Conservation (phyloP, 2,329 filamentous ascomycete genomes). For the Paecilomyces sp. region DNA sequence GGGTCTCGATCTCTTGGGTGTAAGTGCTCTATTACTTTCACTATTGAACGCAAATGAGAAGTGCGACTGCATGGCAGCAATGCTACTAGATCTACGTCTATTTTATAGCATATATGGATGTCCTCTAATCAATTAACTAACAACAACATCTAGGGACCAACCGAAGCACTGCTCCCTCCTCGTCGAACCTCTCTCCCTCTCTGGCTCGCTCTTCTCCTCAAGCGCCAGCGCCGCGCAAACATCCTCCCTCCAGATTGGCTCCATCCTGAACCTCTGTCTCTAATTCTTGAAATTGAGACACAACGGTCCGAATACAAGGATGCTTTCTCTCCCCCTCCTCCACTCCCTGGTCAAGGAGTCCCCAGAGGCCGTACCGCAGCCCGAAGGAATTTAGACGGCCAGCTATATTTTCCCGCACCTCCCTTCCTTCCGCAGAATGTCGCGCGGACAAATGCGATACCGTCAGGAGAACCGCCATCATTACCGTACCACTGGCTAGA, state of each 20-base stretch:
- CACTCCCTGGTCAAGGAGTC: conserved; percentile 46
- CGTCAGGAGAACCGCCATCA: conserved; percentile 18
- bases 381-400: conserved; percentile 31
- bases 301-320: conserved; percentile 53
- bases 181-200: conserved; percentile 73
- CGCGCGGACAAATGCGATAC: conserved; percentile 51
- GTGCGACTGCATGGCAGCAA: neutral
- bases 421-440: conserved; percentile 76
- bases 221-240: conserved; percentile 88
- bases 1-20: conserved; percentile 73
- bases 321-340: conserved; percentile 71
- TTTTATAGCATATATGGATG: neutral
- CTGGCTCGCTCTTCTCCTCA: conserved; percentile 91
- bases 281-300: conserved; percentile 76
- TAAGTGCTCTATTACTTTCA: conserved; percentile 45
- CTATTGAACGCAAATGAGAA: neutral
- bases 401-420: conserved; percentile 46
- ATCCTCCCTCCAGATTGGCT: conserved; percentile 90
- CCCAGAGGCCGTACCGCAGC: conserved; percentile 11
- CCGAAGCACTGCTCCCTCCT: conserved; percentile 70
- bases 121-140: neutral
- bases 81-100: neutral
- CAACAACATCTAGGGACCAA: conserved; percentile 57
- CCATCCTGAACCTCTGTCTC: conserved; percentile 63
- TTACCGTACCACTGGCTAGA: conserved; percentile 96